phyloP scores from a whole-genome alignment of 2,329 filamentous ascomycete genomes.

The Cylindrodendrum hubeiense region DNA sequence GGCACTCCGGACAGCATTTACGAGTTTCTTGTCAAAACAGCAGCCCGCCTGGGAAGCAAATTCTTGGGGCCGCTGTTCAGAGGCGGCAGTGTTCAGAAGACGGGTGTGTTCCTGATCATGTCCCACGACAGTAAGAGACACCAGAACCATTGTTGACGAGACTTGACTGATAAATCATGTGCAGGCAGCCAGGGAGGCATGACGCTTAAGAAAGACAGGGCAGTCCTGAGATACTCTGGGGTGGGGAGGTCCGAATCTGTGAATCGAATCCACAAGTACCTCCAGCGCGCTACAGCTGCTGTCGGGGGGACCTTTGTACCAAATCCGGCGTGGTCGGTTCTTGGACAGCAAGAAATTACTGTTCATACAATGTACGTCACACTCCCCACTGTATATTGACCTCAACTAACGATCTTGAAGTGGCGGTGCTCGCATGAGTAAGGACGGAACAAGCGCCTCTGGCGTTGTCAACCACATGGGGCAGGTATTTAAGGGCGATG shows the following conservation, averaged over 20 bases:
- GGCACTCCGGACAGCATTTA: constrained; percentile 1
- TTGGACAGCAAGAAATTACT: constrained; percentile 70
- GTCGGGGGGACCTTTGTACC: constrained; percentile 72
- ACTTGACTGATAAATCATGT: neutral
- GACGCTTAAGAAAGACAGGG: constrained; percentile 70
- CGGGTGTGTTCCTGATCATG: constrained; percentile 75
- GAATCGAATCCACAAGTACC: constrained; percentile 62
- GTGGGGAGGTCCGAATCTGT: constrained; percentile 69
- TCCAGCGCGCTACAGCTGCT: constrained; percentile 66
- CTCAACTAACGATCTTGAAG: neutral
- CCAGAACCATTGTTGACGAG: neutral
- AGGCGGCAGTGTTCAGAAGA: constrained; percentile 68
- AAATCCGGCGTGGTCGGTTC: constrained; percentile 68
- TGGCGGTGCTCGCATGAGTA: constrained; percentile 72
- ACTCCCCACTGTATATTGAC: neutral
- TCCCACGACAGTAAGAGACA: constrained; percentile 68
- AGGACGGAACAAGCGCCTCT: constrained; percentile 65
- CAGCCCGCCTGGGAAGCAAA: constrained; percentile 56
- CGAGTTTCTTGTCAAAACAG: constrained; percentile 11
- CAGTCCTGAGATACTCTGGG: constrained; percentile 70
- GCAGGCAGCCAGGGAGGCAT: constrained; percentile 69
- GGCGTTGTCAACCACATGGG: constrained; percentile 74
- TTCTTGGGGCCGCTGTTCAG: constrained; percentile 66
- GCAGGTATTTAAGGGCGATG: constrained; percentile 67
- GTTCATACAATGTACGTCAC: constrained; percentile 68